Percentiles rank a stretch among this genome's conserved stretches.
phyloP scores from a whole-genome alignment of 2,329 filamentous ascomycete genomes.

The Trichothecium roseum region DNA sequence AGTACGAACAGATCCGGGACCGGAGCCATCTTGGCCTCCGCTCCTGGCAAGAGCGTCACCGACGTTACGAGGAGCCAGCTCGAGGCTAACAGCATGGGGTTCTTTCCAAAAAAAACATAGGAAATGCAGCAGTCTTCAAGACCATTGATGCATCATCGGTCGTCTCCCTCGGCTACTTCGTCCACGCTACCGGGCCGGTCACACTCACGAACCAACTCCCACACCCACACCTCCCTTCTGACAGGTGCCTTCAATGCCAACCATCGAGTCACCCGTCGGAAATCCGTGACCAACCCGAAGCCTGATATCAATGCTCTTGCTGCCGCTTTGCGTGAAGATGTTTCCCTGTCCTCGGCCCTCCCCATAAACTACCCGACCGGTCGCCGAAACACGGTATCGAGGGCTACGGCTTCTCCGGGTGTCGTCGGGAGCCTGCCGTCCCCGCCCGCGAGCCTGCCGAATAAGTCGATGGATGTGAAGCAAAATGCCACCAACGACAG shows the following conservation, averaged over 20 bases:
- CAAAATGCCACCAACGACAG: constrained; percentile 44
- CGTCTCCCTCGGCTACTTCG: constrained; percentile 46
- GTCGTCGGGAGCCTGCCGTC: constrained; percentile 47
- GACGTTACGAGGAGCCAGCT: constrained; percentile 1
- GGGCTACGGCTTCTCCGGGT: not conserved
- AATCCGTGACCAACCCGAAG: constrained; percentile 75
- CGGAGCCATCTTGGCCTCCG: constrained; percentile 15
- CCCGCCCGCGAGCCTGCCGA: constrained; percentile 59
- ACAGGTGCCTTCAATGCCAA: constrained; percentile 66
- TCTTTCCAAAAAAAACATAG: constrained; percentile 31
- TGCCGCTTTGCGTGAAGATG: constrained; percentile 60
- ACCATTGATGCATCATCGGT: constrained; percentile 54
- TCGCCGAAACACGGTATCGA: constrained; percentile 41
- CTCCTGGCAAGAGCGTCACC: too few species aligned
- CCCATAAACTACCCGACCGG: constrained; percentile 42
- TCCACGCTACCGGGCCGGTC: constrained; percentile 48
- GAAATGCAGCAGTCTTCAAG: constrained; percentile 56
- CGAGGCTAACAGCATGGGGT: not conserved
- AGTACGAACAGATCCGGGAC: constrained; percentile 10
- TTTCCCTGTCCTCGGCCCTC: constrained; percentile 37
- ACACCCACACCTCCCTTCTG: constrained; percentile 77
- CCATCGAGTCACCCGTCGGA: constrained; percentile 83
- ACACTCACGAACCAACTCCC: constrained; percentile 67
- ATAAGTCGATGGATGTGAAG: constrained; percentile 40
- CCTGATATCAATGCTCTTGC: constrained; percentile 68